Percentiles rank a stretch among this genome's conserved stretches.
Evolutionary conservation across 257 asterid genomes (phyloP).

Genomic region (Fraxinus anomala): DNA sequence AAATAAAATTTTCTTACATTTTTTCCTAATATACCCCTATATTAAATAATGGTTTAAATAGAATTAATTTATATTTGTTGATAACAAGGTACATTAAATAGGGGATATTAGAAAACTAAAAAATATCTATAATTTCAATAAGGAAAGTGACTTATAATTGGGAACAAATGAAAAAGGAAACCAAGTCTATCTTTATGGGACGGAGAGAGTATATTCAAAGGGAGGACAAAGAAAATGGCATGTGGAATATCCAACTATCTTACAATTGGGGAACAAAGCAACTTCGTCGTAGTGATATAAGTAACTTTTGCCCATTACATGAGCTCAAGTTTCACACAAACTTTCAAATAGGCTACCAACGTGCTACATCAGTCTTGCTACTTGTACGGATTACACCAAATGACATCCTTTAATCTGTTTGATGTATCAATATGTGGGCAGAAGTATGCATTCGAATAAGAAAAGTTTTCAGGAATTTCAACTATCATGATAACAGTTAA

Average conservation of each 20-base stretch:
- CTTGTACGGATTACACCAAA: conserved; percentile 17
- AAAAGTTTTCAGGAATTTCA: not conserved
- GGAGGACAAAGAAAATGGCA: not conserved
- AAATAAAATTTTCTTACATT: too few relatives aligned
- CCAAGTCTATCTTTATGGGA: too few relatives aligned
- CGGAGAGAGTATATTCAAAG: too few relatives aligned
- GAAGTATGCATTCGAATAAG: not conserved
- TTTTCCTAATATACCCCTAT: too few relatives aligned
- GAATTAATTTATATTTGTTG: too few relatives aligned
- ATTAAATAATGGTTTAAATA: too few relatives aligned
- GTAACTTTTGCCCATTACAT: not conserved
- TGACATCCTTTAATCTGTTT: not conserved
- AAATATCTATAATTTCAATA: too few relatives aligned
- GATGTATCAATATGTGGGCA: conserved; percentile 8
- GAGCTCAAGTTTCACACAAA: conserved; percentile 10
- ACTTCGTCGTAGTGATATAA: not conserved
- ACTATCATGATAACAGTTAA: not conserved
- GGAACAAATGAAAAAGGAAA: too few relatives aligned
- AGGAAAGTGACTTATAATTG: too few relatives aligned
- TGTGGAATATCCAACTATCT: not conserved
- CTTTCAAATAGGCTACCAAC: conserved; percentile 3
- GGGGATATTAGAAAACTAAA: too few relatives aligned
- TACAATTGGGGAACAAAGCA: not conserved
- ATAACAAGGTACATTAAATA: too few relatives aligned
- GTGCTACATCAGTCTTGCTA: conserved; percentile 19